phyloP scores from a whole-genome alignment of 495 filamentous ascomycete species.

The Jackrogersella minutella region DNA sequence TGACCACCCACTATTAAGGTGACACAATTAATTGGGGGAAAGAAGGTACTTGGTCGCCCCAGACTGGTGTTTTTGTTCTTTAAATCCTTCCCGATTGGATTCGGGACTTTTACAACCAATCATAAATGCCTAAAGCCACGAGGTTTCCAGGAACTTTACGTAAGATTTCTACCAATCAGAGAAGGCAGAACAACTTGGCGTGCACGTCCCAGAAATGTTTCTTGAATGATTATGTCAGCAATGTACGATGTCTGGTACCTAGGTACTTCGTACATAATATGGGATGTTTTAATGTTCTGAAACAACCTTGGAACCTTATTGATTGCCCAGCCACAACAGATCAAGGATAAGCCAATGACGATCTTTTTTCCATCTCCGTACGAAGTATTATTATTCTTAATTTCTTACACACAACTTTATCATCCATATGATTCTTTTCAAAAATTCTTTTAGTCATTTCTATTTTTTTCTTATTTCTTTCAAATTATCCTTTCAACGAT shows the following conservation, averaged over 20 bases:
- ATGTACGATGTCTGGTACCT: neutral
- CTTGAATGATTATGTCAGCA: constrained; percentile 13
- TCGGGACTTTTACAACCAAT: constrained; percentile 40
- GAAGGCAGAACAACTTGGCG: constrained; percentile 1
- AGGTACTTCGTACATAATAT: too few relatives aligned
- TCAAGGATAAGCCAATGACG: too few relatives aligned
- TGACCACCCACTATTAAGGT: constrained; percentile 28
- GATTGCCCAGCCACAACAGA: too few relatives aligned
- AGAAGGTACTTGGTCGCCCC: constrained; percentile 19
- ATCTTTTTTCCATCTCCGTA: neutral
- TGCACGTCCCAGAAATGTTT: neutral
- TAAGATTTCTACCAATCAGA: constrained; percentile 22
- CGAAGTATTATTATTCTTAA: neutral
- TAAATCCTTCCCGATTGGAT: constrained; percentile 42
- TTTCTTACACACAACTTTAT: too few relatives aligned
- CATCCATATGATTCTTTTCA: too few relatives aligned
- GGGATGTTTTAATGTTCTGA: too few relatives aligned
- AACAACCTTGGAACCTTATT: constrained; percentile 9
- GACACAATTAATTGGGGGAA: constrained; percentile 34
- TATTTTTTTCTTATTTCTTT: neutral
- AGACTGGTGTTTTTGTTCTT: constrained; percentile 16
- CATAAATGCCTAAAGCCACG: constrained; percentile 25
- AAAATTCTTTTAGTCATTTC: too few relatives aligned
- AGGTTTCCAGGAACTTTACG: constrained; percentile 34
- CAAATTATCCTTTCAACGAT: neutral